Base-by-base conservation (phyloP, 2,329 filamentous ascomycete genomes). In the Incumbomyces delicatus region DNA sequence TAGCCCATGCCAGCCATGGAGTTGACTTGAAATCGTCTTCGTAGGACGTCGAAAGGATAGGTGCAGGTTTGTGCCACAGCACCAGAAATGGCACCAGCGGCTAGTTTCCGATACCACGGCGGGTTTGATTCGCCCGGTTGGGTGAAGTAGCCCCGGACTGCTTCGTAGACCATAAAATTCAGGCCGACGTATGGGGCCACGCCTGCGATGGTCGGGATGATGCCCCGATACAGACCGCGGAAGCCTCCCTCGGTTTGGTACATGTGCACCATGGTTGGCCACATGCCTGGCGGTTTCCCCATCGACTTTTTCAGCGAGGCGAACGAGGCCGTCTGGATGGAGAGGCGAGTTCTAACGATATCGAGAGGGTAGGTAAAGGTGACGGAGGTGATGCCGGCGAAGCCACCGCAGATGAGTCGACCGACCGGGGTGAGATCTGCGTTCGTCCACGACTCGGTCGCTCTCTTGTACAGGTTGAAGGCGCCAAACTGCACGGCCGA, bases 1-100 rank as follows among this genome's bases (percentile, higher is more conserved):
- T 95, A 96, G 42, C 92, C 92, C 81, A 98, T 90, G 43, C 92
- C 92, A 40, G 85, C 87, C 92, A 98, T 98, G 45, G 92, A 95
- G 68, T 98, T 98, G 70, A 98, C 92, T 63, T 98, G 92, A 65
- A 98, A 98, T 42, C 92, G 80, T 50, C 92, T 81, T 29, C 92
- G 85, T 46, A 98, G 74, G 2, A 98, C 90, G 76, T 68, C 94
- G 85, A 98, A 95, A 51, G 92, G 92, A 68, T 98, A 98, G 61
- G 92, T 98, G 75, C 85, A 95, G 2, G 90, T 96, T 65, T 98
- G 92, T 35, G 92, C 92, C 44, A 98, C 85, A 22, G 87, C 92
- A 33, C 92, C 92, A n/a, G 89, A 95, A 44, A 96, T 79, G 12
- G 92, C 92, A 48, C 92, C 92, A 3, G 92, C 90, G 22, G 82